These are phyloP conservation scores for Tirmania nivea DNA, from an alignment of 495 filamentous ascomycete genomes.

Conservation along the genomic window DNA sequence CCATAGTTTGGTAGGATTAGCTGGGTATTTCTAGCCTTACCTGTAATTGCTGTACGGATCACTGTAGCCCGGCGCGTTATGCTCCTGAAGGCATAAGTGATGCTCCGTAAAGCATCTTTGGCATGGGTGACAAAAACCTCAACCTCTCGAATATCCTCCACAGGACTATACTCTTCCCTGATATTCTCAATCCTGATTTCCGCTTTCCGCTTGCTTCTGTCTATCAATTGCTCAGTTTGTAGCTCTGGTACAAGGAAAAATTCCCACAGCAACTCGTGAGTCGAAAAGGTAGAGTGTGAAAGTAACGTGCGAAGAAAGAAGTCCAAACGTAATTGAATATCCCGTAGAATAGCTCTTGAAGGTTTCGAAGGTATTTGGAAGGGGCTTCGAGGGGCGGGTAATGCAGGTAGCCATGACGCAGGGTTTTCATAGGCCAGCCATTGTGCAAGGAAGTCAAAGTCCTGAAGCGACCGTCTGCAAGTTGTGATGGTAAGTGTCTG, in stretches of 20 bases:
- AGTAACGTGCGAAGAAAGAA: constrained; percentile 69
- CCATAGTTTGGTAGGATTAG: not conserved
- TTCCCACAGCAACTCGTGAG: constrained; percentile 96
- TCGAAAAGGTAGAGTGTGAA: constrained; percentile 78
- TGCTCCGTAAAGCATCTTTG: constrained; percentile 61
- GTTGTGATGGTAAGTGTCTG: constrained; percentile 79
- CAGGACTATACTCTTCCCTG: constrained; percentile 62
- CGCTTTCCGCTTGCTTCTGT: constrained; percentile 69
- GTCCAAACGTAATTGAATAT: constrained; percentile 72
- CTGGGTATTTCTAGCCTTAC: constrained; percentile 21
- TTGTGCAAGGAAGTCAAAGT: constrained; percentile 78
- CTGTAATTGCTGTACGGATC: constrained; percentile 31
- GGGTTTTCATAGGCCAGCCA: constrained; percentile 84
- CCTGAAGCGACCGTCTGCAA: constrained; percentile 65
- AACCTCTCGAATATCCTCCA: constrained; percentile 74
- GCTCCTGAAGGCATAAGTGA: constrained; percentile 60
- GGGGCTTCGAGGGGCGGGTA: constrained; percentile 59
- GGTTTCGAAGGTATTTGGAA: constrained; percentile 86
- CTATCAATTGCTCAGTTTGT: constrained; percentile 70
- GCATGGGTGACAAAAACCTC: constrained; percentile 82
- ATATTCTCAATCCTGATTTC: constrained; percentile 62
- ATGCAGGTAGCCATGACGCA: constrained; percentile 74
- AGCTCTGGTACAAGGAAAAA: constrained; percentile 96
- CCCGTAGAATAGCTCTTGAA: constrained; percentile 63
- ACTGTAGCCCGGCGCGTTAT: constrained; percentile 49